phyloP scores from a whole-genome alignment of 1,284 basidiomycete species.

The Microstroma glucosiphilum region DNA sequence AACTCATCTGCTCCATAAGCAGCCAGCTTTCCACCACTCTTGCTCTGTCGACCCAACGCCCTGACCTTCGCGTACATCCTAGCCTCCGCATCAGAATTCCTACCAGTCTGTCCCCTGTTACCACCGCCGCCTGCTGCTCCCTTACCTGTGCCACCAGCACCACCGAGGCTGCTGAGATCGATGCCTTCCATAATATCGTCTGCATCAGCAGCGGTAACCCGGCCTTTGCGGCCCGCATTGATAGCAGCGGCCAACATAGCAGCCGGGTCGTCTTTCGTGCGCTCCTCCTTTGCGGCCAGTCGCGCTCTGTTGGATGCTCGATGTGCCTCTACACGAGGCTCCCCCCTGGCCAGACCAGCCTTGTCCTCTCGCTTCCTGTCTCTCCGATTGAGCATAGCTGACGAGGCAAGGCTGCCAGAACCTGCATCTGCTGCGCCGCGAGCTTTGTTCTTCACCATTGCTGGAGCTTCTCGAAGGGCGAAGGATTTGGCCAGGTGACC shows the following conservation, averaged over 20 bases:
- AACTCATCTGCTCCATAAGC: constrained; percentile 59
- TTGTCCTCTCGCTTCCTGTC: background rate
- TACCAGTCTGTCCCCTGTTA: constrained; percentile 2
- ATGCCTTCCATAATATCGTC: constrained; percentile 2
- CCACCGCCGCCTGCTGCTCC: background rate
- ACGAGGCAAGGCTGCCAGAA: background rate
- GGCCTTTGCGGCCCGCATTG: no score
- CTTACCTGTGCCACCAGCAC: background rate
- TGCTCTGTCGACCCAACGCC: constrained; percentile 71
- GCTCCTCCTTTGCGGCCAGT: background rate
- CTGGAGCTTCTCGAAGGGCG: constrained; percentile 83
- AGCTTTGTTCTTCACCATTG: constrained; percentile 14
- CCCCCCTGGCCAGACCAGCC: background rate
- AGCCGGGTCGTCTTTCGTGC: background rate
- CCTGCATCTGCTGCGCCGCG: background rate
- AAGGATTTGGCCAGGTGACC: constrained; percentile 97
- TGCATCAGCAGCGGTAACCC: background rate
- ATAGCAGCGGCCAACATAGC: background rate
- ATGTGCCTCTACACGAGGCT: background rate
- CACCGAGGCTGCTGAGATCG: constrained; percentile 3
- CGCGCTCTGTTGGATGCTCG: no score
- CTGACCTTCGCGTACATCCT: constrained; percentile 84
- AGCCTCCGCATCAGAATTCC: constrained; percentile 60
- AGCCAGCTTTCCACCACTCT: constrained; percentile 72
- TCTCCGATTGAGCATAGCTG: no score